phyloP scores from a whole-genome alignment of 352 stramenopile species.

The Phytophthora megakarya region DNA sequence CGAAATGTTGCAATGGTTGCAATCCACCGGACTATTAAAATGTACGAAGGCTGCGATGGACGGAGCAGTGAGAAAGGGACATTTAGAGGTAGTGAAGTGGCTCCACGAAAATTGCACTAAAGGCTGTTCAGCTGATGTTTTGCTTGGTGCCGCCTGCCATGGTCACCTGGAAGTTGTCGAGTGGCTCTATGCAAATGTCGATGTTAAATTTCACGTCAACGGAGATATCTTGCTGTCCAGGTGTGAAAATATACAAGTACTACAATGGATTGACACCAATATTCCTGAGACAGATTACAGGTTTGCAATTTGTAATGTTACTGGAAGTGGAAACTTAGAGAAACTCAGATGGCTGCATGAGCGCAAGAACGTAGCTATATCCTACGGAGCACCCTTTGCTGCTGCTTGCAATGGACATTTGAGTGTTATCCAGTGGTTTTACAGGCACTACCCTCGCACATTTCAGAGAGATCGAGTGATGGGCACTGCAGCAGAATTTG shows the following conservation, averaged over 20 bases:
- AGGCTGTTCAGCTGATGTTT: neutral
- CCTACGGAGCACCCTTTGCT: no score
- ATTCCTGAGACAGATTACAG: no score
- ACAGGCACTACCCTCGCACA: neutral
- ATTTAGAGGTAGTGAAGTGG: conserved; percentile 2
- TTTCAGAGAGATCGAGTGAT: neutral
- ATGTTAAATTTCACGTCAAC: neutral
- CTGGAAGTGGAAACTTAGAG: no score
- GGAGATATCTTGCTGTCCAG: neutral
- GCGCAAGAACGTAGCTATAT: no score
- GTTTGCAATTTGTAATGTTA: no score
- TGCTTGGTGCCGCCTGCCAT: neutral
- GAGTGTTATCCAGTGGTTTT: neutral
- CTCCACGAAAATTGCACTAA: neutral
- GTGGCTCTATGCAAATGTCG: neutral
- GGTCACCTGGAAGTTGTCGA: neutral
- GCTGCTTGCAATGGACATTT: no score
- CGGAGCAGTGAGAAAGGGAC: neutral
- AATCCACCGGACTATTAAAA: neutral
- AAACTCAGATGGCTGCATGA: no score
- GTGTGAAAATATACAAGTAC: neutral
- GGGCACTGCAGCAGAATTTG: neutral
- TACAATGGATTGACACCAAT: no score
- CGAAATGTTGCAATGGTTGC: conserved; percentile 4
- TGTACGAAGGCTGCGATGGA: neutral